Evolutionary conservation across 1,139 yeast species (phyloP), one percentile per base, ranked within the genome.

Genomic region (Magnusiomyces ingens): DNA sequence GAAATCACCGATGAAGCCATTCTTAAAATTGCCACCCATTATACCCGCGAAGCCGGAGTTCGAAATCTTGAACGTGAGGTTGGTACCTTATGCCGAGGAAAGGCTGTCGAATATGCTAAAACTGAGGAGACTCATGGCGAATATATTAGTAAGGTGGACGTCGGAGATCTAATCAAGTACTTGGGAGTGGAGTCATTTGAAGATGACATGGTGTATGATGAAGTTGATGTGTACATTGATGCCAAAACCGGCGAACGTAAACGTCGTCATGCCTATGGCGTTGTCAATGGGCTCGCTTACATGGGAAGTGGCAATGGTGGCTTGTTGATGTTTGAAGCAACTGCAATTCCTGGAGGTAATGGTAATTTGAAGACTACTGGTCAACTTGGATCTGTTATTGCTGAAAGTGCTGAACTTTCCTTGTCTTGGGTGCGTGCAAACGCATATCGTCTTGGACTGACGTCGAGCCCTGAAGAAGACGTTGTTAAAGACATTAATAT

Each of bases 251-350:
- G 71, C 18, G 53, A 55, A 2, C 53, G 71, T 60, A 41, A 60
- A 56, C 62, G 65, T 55, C 60, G 79, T 71, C 62, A 70, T 40
- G 73, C 75, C 29, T 77, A 76, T 59, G 97, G 97, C 1, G 80
- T 88, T 12, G 96, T 89, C n/a, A 88, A 89, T 67, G 97, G 97
- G 0, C 73, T 90, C 53, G 89, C 96, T 0, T 90, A 89, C 67
- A 88, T 86, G 71, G 82, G 91, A 1, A 88, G 87, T 62, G 97
- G 96, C 0, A 82, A 87, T 15, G 97, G 97, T 0, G 85, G 95
- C 1, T 82, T 87, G 0, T 73, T 90, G 52, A 81, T 84, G 21
- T 86, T 90, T 68, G 96, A 90, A 67, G 82, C 91, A 61, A 80
- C 88, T 48, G 82, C 85, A 13, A 79, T 85, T 61, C 81, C 83